These are phyloP conservation scores for Talaromyces wortmannii DNA, from an alignment of 495 filamentous ascomycete genomes.

Conservation along the genomic window DNA sequence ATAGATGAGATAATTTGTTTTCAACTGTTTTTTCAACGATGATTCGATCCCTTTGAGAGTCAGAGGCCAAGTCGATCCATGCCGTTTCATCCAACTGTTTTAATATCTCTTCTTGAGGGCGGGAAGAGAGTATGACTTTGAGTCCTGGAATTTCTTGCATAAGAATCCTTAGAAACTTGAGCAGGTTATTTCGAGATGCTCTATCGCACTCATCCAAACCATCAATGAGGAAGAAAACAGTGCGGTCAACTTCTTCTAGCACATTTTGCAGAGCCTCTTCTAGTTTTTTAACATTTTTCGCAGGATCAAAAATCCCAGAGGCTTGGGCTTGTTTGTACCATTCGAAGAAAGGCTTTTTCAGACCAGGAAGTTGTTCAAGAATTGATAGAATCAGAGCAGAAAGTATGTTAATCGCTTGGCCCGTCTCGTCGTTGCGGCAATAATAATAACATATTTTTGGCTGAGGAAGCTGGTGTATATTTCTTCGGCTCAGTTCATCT, in stretches of 20 bases:
- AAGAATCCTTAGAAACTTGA: conserved; percentile 8
- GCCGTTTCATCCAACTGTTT: conserved; percentile 8
- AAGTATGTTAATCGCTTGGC: conserved; percentile 8
- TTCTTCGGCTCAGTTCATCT: conserved; percentile 12
- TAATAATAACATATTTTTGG: conserved; percentile 19
- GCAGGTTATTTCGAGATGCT: conserved; percentile 11
- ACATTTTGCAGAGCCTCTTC: conserved; percentile 10
- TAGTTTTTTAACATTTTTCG: conserved; percentile 4
- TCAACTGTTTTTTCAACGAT: conserved; percentile 13
- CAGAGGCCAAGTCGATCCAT: conserved; percentile 8
- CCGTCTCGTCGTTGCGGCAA: conserved; percentile 14
- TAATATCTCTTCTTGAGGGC: conserved; percentile 12
- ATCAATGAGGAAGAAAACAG: conserved; percentile 17
- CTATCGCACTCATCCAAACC: conserved; percentile 23
- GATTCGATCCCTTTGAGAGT: conserved; percentile 9
- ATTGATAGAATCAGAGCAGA: conserved; percentile 11
- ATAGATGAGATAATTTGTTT: conserved; percentile 6
- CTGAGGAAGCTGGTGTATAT: conserved; percentile 10
- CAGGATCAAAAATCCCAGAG: conserved; percentile 9
- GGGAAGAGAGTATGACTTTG: conserved; percentile 11
- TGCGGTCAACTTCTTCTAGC: conserved; percentile 7
- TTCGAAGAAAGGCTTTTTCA: conserved; percentile 11
- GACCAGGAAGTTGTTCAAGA: conserved; percentile 10
- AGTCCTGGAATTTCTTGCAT: conserved; percentile 4
- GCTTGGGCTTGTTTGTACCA: conserved; percentile 10